Base-by-base conservation (phyloP, 371 early-diverging fungal genomes). In the Mucor racemosus region DNA sequence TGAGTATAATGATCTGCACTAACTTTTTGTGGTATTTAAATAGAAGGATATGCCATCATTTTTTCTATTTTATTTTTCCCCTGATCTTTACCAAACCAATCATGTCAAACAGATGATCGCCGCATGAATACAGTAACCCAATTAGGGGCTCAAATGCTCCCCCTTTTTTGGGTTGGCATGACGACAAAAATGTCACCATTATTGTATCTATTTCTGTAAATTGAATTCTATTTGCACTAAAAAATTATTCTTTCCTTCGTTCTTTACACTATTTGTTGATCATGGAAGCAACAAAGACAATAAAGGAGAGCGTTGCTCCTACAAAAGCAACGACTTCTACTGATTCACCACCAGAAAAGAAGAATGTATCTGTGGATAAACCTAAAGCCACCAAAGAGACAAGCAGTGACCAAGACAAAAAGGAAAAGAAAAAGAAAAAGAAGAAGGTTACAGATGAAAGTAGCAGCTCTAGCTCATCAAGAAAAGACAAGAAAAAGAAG, bases 171-270 rank as follows among this genome's bases (percentile, higher is more conserved):
- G n/a, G 35, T 17, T 46, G 60, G 34, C 46, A 60, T 33, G 40
- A 26, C 56, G 35, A 35, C 8, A 55, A 41, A 59, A 31, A 41
- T 40, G 60, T 60, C 60, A 60, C 46, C 60, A 60, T 46, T 60
- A 42, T 33, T 58, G 26, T 26, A 21, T 13, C 15, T 19, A 19
- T 55, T 14, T 54, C 15, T 55, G 35, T 35, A 31, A 31, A 33
- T 55, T 55, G 17, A 35, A 13, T 55, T 34, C 35, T 34, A 14
- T n/a, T 11, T 50, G 26, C 19, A 50, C 50, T 11, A 35, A 34
- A 55, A 5, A 55, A 55, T 55, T 14, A 55, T 33, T 15, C 15
- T 44, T 60, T 60, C 35, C 34, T 19, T 44, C 26, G 8, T 44
- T 44, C 33, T 39, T 44, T 44, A 41, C 40, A 41, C 44, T 44